Base-by-base conservation (phyloP, 1,139 yeast species). In the Groenewaldozyma auringiensis region DNA sequence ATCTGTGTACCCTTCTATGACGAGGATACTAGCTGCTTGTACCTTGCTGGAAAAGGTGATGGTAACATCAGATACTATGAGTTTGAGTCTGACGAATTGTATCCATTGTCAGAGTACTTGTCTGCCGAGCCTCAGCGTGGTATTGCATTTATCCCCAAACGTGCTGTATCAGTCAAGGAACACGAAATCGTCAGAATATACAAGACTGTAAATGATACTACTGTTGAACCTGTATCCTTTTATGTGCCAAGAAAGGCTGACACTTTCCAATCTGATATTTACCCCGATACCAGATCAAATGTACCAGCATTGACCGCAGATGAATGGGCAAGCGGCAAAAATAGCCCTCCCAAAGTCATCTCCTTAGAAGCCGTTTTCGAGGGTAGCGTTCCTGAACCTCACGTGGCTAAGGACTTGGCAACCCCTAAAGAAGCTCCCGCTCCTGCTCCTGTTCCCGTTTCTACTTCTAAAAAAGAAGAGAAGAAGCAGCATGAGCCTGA, bases 81-180 rank as follows among this genome's bases (percentile, higher is more conserved):
- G 67, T 86, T 76, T 62, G 64, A 61, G 21, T 79, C 83, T 56
- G 97, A 92, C 60, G 82, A 79, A 55, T 72, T 92, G 51, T 79
- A 72, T 65, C 88, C 85, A 54, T 70, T 92, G 51, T 84, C 95
- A 3, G 96, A 89, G 64, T 92, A 76, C 64, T 81, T 82, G 48
- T 87, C 96, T 2, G 77, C 80, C 3, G 95, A 87, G 42, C 94
- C 98, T 2, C 98, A 92, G 71, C 82, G 98, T 65, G 99, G 99
- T 1, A 81, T 89, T 62, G 94, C 96, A 0, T 77, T 83, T 40
- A 77, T 92, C 20, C 97, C 98, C 45, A 88, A 88, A 63, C 74
- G 84, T 52, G 71, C 78, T 4, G 89, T 89, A 17, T 81, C 81
- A 56, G 78, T 87, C 33, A 78, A 78, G 52, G 94, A 85, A 42